Base-by-base conservation (phyloP, 163 green algal genomes). In the Trebouxia gelatinosa region DNA sequence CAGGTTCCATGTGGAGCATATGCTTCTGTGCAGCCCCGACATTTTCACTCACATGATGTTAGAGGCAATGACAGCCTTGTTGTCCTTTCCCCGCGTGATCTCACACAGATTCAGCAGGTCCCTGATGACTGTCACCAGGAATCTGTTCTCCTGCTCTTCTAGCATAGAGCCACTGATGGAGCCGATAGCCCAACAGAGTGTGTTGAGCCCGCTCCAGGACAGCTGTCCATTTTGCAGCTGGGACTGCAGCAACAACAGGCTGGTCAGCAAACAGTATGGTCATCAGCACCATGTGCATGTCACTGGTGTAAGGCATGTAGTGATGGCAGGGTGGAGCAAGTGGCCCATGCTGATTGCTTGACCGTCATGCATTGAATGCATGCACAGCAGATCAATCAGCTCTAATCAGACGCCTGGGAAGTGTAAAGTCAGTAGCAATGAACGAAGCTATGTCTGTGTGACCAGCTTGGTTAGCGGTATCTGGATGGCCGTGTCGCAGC, bases 71-170 rank as follows among this genome's bases (percentile, higher is more conserved):
- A 99, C 94, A 0, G 96, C 96, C 85, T 99, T 99, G 92, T 99
- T 97, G 92, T 99, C 95, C 89, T 99, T 99, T 40, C 96, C 96
- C 3, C 94, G 85, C 31, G 94, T 99, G 70, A 97, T 90, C 88
- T 99, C 96, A 78, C 94, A 98, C 80, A 99, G 89, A 83, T 98
- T 99, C 54, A 99, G 85, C 78, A 99, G 87, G 86, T 99, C 96
- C 4, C 93, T 82, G 67, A 97, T 97, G 26, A 97, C 92, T 3
- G 90, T 95, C 0, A 96, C 92, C 68, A 97, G 77, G 77, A 97
- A 96, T 6, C 87, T 72, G 80, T 92, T 92, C 72, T 92, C 88
- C 82, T 95, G 87, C 82, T 97, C 91, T 84, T 97, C 92, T 79
- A 87, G 85, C 95, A 99, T 98, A 70, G 85, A 94, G 40, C 94